Evolutionary conservation across 495 filamentous ascomycete species (phyloP).

Genomic region (Aspergillus hancockii): DNA sequence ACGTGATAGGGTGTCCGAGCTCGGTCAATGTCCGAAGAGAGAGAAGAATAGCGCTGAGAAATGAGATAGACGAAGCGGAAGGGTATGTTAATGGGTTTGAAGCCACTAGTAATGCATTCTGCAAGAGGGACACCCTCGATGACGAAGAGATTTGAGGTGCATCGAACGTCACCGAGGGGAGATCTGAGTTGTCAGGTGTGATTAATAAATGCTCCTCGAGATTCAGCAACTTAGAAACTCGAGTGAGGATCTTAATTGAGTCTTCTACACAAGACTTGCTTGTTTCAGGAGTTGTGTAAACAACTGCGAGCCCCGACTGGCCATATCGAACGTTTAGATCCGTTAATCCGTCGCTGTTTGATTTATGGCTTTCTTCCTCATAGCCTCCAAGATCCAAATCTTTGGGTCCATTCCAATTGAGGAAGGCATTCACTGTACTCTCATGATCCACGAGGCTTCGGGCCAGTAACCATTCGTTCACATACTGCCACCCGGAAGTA

Average conservation of each 20-base stretch:
- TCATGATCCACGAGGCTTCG: slow-evolving; percentile 52
- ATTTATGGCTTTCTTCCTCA: slow-evolving; percentile 43
- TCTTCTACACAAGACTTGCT: slow-evolving; percentile 59
- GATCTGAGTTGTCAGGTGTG: slow-evolving; percentile 18
- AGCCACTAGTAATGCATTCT: slow-evolving; percentile 57
- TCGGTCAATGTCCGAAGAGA: slow-evolving; percentile 66
- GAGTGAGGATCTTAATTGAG: slow-evolving; percentile 61
- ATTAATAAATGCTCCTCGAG: slow-evolving; percentile 54
- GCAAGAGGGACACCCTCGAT: slow-evolving; percentile 49
- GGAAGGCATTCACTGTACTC: slow-evolving; percentile 59
- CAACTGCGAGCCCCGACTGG: slow-evolving; percentile 68
- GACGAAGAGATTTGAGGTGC: slow-evolving; percentile 40
- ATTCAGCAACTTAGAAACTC: slow-evolving; percentile 60
- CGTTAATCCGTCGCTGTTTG: slow-evolving; percentile 53
- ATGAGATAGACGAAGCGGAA: slow-evolving; percentile 54
- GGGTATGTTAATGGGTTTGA: slow-evolving; percentile 71
- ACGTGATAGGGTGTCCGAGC: slow-evolving; percentile 58
- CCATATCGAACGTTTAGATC: slow-evolving; percentile 65
- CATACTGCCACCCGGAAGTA: slow-evolving; percentile 67
- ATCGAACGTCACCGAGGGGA: slow-evolving; percentile 38
- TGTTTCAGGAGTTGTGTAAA: slow-evolving; percentile 67
- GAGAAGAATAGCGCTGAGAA: slow-evolving; percentile 68
- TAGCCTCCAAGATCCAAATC: slow-evolving; percentile 81
- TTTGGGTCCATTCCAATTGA: slow-evolving; percentile 77
- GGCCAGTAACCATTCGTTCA: slow-evolving; percentile 79